Evolutionary conservation across 805 yeast genomes (phyloP).

Genomic region (Candida peoriensis): DNA sequence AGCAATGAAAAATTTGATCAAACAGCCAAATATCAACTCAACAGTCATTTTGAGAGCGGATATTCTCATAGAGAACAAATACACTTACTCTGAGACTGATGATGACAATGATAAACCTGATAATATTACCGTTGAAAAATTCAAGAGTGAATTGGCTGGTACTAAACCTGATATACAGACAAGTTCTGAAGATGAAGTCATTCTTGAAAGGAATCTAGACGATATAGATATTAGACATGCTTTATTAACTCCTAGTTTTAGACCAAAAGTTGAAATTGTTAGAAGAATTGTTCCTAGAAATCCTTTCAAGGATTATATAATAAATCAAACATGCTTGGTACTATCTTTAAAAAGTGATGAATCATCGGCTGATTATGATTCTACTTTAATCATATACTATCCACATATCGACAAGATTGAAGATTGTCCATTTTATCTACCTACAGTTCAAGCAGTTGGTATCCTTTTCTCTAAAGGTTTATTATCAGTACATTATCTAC

Average conservation of each 20-base stretch:
- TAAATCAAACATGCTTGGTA: slow-evolving; percentile 78
- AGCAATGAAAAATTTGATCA: slow-evolving; percentile 76
- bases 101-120: too few species aligned
- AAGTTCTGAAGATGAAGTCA: slow-evolving; percentile 16
- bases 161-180: slow-evolving; percentile 30
- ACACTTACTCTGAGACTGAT: slow-evolving; percentile 26
- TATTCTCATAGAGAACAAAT: slow-evolving; percentile 49
- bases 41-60: slow-evolving; percentile 89
- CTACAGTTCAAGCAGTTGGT: slow-evolving; percentile 76
- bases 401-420: slow-evolving; percentile 63
- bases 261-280: slow-evolving; percentile 50
- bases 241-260: slow-evolving; percentile 21
- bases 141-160: slow-evolving; percentile 21
- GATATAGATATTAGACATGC: slow-evolving; percentile 37
- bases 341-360: slow-evolving; percentile 28
- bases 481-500: slow-evolving; percentile 72
- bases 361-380: slow-evolving; percentile 24
- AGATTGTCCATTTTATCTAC: slow-evolving; percentile 84
- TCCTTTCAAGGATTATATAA: slow-evolving; percentile 75
- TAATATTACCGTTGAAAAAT: slow-evolving; percentile 19
- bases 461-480: slow-evolving; percentile 41
- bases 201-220: slow-evolving; percentile 29
- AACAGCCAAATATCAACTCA: slow-evolving; percentile 86
- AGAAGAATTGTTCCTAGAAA: slow-evolving; percentile 89
- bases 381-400: slow-evolving; percentile 61